These are phyloP conservation scores for Fusarium phyllophilum DNA, from an alignment of 2,329 filamentous ascomycete species.

Conservation along the genomic window DNA sequence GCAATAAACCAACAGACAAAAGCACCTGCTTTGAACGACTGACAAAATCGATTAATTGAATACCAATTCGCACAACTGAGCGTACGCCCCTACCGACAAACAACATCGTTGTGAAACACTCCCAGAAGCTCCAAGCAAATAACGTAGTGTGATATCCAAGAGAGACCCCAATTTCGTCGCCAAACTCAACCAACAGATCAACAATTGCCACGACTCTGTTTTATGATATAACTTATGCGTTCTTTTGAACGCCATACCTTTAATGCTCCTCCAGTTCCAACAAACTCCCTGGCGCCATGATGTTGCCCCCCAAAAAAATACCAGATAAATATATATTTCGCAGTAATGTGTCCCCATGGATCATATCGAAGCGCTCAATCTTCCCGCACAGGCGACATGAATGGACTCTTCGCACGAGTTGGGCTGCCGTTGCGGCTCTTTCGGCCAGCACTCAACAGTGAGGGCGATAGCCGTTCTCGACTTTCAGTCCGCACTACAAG, in stretches of 20 bases:
- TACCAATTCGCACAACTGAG: conserved; percentile 1
- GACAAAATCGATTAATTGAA: not conserved
- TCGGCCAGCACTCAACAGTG: conserved; percentile 64
- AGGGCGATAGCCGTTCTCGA: conserved; percentile 76
- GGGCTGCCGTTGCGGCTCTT: conserved; percentile 67
- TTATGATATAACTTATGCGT: conserved; percentile 14
- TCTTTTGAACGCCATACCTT: conserved; percentile 26
- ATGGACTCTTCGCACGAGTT: conserved; percentile 67
- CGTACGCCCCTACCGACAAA: not conserved
- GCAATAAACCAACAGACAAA: not conserved
- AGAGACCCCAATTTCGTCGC: not conserved
- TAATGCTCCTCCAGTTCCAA: not conserved
- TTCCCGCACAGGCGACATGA: conserved; percentile 62
- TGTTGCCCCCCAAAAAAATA: not conserved
- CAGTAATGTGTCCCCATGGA: not conserved
- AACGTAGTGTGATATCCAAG: conserved; percentile 2
- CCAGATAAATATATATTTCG: not conserved
- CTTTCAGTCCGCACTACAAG: conserved; percentile 86
- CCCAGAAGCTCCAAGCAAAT: not conserved
- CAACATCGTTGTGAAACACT: not conserved
- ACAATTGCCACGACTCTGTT: conserved; percentile 16
- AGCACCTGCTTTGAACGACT: conserved; percentile 18
- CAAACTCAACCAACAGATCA: not conserved
- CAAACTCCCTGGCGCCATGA: conserved; percentile 20
- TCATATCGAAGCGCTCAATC: conserved; percentile 38